A percentile compares a stretch with the other conserved stretches of the same genome.
phyloP scores from a whole-genome alignment of 768 basidiomycete species.

The Rhizopogon roseolus region DNA sequence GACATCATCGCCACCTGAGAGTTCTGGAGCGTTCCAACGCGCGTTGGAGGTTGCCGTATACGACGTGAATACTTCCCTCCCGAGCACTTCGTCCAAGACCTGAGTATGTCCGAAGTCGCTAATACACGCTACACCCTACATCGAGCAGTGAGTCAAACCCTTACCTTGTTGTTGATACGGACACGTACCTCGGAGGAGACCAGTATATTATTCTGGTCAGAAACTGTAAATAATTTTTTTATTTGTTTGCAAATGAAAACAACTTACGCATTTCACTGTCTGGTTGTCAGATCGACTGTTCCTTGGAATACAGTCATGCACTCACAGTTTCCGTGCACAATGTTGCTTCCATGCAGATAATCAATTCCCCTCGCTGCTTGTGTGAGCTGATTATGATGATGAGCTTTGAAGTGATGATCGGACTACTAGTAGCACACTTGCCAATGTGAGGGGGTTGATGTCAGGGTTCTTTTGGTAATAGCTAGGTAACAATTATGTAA shows the following conservation, averaged over 20 bases:
- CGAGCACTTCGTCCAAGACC: slow-evolving; percentile 53
- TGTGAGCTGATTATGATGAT: slow-evolving; percentile 30
- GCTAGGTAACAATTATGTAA: slow-evolving; percentile 20
- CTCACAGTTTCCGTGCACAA: slow-evolving; percentile 62
- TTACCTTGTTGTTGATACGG: background rate
- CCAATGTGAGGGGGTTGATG: slow-evolving; percentile 39
- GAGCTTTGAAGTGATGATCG: background rate
- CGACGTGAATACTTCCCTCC: slow-evolving; percentile 39
- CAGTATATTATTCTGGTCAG: slow-evolving; percentile 49
- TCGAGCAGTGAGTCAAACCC: background rate
- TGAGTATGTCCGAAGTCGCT: slow-evolving; percentile 66
- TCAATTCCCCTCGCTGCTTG: slow-evolving; percentile 54
- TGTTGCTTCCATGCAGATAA: slow-evolving; percentile 47
- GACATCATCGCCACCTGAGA: slow-evolving; percentile 39
- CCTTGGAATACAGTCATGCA: background rate
- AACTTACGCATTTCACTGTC: slow-evolving; percentile 57
- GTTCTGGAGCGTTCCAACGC: slow-evolving; percentile 61
- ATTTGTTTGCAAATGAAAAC: background rate
- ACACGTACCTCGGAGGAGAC: slow-evolving; percentile 42
- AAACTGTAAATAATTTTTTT: slow-evolving; percentile 1
- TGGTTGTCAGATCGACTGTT: slow-evolving; percentile 2
- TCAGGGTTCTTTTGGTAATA: slow-evolving; percentile 33
- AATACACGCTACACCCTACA: slow-evolving; percentile 48
- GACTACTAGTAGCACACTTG: slow-evolving; percentile 17
- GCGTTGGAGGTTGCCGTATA: slow-evolving; percentile 42